Base-by-base conservation (phyloP, 116 monocot species). In the Papilionanthe hybrid region DNA sequence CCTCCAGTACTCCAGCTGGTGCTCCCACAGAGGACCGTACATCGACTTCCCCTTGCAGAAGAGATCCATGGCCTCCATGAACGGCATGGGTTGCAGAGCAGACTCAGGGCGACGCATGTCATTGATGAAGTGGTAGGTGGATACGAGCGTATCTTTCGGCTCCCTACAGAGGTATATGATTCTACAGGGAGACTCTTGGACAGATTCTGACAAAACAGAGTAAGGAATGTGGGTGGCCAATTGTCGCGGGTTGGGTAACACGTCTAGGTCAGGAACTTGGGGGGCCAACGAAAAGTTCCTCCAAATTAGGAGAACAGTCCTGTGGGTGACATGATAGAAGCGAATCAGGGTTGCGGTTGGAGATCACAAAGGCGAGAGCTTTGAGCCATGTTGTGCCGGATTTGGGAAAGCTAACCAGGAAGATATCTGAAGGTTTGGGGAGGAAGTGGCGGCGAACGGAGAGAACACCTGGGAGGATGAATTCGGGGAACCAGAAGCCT, bases 141-240 rank as follows among this genome's bases (percentile, higher is more conserved):
- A 91, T 20, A 86, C 78, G 22, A 88, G 30, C 4, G 58, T 80
- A 77, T 91, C 91, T 76, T 84, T 86, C 0, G 86, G 86, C n/a
- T 88, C 80, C 8, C 88, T 72, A 60, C 79, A 78, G 1, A 88
- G 19, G 81, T 88, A 91, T 1, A 88, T 84, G 22, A 86, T 77
- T 47, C 77, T 32, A 71, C 86, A 82, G 11, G 28, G 77, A 9
- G 43, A 55, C 8, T 18, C 49, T n/a, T 11, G 65, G 17, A 84
- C 50, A 1, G 84, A 88, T 15, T 78, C 68, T 20, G 88, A 86
- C 1, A 88, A 80, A 28, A 80, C n/a, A 4, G 75, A 53, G 75
- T 43, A 85, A 6, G 86, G 86, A 5, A 75, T 30, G 79, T 90
- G 88, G 19, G 82, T 80, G 75, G 42, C 29, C 12, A 88, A 15